Conservation (phyloP, 2,329 filamentous ascomycete species). For the Hymenoscyphus occultus region DNA sequence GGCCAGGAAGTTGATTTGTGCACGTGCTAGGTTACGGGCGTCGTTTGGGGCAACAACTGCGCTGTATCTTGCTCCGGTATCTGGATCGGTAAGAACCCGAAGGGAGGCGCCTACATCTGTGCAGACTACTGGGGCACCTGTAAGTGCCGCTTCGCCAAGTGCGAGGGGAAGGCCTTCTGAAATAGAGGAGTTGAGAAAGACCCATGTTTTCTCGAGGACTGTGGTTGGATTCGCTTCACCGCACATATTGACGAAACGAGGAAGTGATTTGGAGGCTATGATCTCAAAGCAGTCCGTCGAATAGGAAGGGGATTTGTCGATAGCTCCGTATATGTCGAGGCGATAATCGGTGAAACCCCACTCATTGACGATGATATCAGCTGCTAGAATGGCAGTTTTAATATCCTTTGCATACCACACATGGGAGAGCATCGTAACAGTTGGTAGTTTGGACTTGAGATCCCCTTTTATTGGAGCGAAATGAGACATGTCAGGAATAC, state of each 20-base stretch:
- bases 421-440: constrained; percentile 64
- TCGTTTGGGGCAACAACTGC: constrained; percentile 65
- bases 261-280: constrained; percentile 34
- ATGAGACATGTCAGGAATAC: constrained; percentile 53
- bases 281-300: constrained; percentile 54
- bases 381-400: constrained; percentile 60
- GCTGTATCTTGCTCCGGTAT: constrained; percentile 50
- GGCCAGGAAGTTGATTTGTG: constrained; percentile 60
- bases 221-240: constrained; percentile 20
- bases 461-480: constrained; percentile 55
- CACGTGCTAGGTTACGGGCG: constrained; percentile 55
- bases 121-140: constrained; percentile 53
- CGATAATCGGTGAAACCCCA: constrained; percentile 64
- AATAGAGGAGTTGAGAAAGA: constrained; percentile 55
- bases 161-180: constrained; percentile 55
- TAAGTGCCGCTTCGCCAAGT: constrained; percentile 55
- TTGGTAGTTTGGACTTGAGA: constrained; percentile 56
- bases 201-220: constrained; percentile 43
- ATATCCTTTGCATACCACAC: constrained; percentile 56
- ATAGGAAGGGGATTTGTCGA: constrained; percentile 60
- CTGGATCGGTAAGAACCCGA: constrained; percentile 53
- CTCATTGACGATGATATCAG: constrained; percentile 63
- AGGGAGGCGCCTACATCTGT: constrained; percentile 56
- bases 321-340: constrained; percentile 60
- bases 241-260: constrained; percentile 36